These are phyloP conservation scores for Penicillium sp. DNA, from an alignment of 2,329 filamentous ascomycete species.

Conservation along the genomic window DNA sequence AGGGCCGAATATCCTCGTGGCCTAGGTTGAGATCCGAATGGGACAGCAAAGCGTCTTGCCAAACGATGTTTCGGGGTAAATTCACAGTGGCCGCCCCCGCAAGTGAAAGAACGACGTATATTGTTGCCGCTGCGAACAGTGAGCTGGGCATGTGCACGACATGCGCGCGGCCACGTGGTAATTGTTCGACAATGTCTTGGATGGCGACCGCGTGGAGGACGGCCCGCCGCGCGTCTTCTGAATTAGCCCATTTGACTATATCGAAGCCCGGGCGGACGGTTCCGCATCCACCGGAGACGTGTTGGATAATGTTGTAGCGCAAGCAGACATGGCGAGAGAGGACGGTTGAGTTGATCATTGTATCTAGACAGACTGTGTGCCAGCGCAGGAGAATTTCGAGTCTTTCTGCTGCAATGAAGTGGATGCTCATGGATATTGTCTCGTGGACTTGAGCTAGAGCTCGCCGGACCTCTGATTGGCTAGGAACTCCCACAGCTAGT, in stretches of 20 bases:
- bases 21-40: conserved; percentile 31
- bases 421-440: conserved; percentile 39
- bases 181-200: conserved; percentile 48
- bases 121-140: conserved; percentile 46
- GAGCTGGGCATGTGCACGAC: conserved; percentile 49
- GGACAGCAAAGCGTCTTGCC: conserved; percentile 42
- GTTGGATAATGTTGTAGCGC: conserved; percentile 41
- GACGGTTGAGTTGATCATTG: conserved; percentile 42
- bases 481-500: conserved; percentile 42
- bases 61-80: conserved; percentile 43
- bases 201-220: conserved; percentile 48
- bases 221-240: conserved; percentile 42
- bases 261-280: conserved; percentile 35
- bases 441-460: conserved; percentile 45
- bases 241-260: conserved; percentile 40
- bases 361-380: conserved; percentile 49
- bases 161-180: conserved; percentile 47
- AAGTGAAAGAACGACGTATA: conserved; percentile 45
- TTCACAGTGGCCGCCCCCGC: conserved; percentile 40
- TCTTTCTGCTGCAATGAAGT: conserved; percentile 39
- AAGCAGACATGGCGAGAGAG: conserved; percentile 44
- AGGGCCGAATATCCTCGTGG: conserved; percentile 24
- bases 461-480: conserved; percentile 39
- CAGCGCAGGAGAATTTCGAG: conserved; percentile 46
- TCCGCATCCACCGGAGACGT: conserved; percentile 39